Percentiles rank a stretch among this genome's conserved stretches.
Evolutionary conservation across 139 green algal genomes (phyloP).

Genomic region (Parachlorella kessleri): DNA sequence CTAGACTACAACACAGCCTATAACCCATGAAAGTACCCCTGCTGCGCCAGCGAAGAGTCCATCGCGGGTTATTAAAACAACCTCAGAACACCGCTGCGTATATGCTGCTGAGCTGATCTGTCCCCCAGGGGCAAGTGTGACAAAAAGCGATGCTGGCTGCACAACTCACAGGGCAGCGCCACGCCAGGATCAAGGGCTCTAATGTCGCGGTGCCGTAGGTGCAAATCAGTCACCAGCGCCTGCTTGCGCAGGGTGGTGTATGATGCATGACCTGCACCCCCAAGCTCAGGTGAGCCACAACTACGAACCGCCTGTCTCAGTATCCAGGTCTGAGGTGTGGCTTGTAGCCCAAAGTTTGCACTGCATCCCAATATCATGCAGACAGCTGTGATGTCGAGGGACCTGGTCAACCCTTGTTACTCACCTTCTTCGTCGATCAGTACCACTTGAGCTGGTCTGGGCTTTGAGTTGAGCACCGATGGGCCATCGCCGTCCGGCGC

Average conservation of each 20-base stretch:
- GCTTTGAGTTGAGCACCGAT: neutral
- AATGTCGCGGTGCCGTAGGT: conserved; percentile 31
- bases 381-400: no score
- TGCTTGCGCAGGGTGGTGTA: conserved; percentile 38
- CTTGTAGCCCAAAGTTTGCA: neutral
- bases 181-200: conserved; percentile 25
- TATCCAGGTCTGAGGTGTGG: neutral
- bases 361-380: neutral
- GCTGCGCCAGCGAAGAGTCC: no score
- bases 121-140: no score
- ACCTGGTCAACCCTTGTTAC: neutral
- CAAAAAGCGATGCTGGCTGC: neutral
- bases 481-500: neutral
- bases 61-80: no score
- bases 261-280: neutral
- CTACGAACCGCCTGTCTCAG: neutral
- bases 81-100: no score
- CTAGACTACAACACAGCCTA: no score
- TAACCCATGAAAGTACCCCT: no score
- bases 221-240: conserved; percentile 25
- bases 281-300: neutral
- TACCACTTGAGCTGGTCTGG: neutral
- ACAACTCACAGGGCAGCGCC: conserved; percentile 28
- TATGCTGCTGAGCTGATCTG: no score
- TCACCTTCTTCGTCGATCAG: conserved; percentile 4